A percentile compares a stretch with the other conserved stretches of the same genome.
These are phyloP conservation scores for Casuarina glauca DNA, from an alignment of 306 rosid species.

Conservation along the genomic window DNA sequence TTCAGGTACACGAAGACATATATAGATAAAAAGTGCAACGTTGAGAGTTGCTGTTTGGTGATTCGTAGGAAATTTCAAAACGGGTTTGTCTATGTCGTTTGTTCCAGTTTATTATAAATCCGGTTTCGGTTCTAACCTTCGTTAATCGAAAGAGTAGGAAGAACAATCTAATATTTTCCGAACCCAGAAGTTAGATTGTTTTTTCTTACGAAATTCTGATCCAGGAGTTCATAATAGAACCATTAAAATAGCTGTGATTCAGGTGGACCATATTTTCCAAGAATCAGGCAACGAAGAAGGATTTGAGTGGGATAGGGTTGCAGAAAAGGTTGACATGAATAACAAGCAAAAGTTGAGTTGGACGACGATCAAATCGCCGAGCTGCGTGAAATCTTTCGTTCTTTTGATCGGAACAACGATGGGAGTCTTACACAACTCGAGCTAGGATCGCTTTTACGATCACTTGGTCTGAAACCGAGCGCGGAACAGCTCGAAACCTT, in stretches of 20 bases:
- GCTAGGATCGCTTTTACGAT: constrained; percentile 76
- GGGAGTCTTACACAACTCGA: constrained; percentile 87
- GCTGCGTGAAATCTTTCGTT: constrained; percentile 73
- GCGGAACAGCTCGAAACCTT: constrained; percentile 71
- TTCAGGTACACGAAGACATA: background rate
- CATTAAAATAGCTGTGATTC: background rate
- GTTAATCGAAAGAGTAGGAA: background rate
- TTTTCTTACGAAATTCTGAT: background rate
- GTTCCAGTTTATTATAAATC: background rate
- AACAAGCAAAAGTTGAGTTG: constrained; percentile 54
- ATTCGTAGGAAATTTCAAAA: background rate
- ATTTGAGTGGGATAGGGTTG: background rate
- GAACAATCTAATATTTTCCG: background rate
- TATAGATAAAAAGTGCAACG: background rate
- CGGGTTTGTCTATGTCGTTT: background rate
- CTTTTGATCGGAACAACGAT: constrained; percentile 87
- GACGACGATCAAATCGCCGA: constrained; percentile 86
- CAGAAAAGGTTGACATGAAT: constrained; percentile 44
- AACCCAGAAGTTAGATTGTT: background rate
- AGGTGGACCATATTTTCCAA: background rate
- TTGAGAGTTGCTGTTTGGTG: background rate
- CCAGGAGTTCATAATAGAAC: background rate
- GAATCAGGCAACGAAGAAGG: background rate
- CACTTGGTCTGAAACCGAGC: constrained; percentile 83
- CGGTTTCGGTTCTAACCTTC: background rate